Evolutionary conservation across 768 basidiomycete genomes (phyloP).

Genomic region (Boletus patriciae): DNA sequence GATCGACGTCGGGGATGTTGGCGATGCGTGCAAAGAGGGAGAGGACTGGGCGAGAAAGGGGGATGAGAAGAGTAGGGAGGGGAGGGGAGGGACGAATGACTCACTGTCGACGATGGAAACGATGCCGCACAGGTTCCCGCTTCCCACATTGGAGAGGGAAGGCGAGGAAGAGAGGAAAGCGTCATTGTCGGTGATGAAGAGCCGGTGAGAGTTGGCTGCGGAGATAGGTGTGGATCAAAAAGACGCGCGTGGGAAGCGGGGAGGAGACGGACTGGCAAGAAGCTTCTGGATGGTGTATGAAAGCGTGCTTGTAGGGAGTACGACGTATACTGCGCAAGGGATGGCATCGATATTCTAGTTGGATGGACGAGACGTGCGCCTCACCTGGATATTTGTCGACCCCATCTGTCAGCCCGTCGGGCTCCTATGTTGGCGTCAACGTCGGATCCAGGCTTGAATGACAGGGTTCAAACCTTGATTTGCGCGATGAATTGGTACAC

Average conservation of each 20-base stretch:
- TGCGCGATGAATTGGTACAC: constrained; percentile 66
- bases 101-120: constrained; percentile 81
- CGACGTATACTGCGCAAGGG: constrained; percentile 62
- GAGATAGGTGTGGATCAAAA: constrained; percentile 1
- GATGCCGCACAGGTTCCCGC: constrained; percentile 62
- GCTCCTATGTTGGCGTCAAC: constrained; percentile 43
- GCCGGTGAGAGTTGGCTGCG: constrained; percentile 73
- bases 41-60: constrained; percentile 49
- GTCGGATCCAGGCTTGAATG: not conserved
- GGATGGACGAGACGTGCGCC: not conserved
- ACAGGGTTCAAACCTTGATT: constrained; percentile 57
- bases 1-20: constrained; percentile 72
- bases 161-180: constrained; percentile 51
- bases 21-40: constrained; percentile 77
- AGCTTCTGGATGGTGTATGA: constrained; percentile 77
- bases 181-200: constrained; percentile 71
- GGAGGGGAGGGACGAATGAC: constrained; percentile 20
- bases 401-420: constrained; percentile 77
- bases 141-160: constrained; percentile 37
- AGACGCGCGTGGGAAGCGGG: not conserved
- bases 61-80: not conserved
- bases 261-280: constrained; percentile 63
- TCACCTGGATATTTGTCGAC: constrained; percentile 76
- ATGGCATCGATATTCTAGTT: not conserved
- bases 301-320: constrained; percentile 61